Percentiles rank a stretch among this genome's conserved stretches.
These are phyloP conservation scores for Penicillium occitanis DNA, from an alignment of 2,329 filamentous ascomycete genomes.

Conservation along the genomic window DNA sequence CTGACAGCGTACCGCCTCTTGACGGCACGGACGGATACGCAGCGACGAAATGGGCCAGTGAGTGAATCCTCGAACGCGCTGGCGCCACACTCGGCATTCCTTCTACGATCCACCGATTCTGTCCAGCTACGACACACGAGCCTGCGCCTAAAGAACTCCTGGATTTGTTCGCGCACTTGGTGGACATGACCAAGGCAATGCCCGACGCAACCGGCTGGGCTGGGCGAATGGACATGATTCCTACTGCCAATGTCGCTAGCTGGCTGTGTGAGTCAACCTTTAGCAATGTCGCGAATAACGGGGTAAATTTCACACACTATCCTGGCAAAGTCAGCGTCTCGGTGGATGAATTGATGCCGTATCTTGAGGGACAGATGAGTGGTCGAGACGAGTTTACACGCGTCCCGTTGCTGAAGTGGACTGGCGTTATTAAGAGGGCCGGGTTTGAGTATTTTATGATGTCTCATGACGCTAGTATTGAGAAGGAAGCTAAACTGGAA, in stretches of 20 bases:
- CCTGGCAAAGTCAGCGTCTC: not conserved
- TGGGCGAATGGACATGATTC: not conserved
- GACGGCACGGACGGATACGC: slow-evolving; percentile 38
- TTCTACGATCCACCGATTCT: slow-evolving; percentile 34
- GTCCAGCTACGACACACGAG: not conserved
- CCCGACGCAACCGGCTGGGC: not conserved
- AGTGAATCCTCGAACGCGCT: slow-evolving; percentile 38
- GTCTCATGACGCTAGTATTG: slow-evolving; percentile 1
- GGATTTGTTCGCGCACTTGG: not conserved
- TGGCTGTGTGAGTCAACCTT: not conserved
- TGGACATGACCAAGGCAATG: not conserved
- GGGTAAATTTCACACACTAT: not conserved
- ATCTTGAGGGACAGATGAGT: not conserved
- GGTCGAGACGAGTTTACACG: not conserved
- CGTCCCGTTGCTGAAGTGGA: slow-evolving; percentile 6
- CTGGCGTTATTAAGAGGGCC: not conserved
- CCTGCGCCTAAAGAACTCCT: not conserved
- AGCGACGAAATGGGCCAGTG: slow-evolving; percentile 43
- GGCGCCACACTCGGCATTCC: slow-evolving; percentile 23
- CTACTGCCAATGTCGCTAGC: not conserved
- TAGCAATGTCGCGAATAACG: not conserved
- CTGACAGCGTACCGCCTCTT: slow-evolving; percentile 25
- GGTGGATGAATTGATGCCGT: not conserved
- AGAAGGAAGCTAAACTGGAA: not conserved
- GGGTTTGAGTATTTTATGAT: slow-evolving; percentile 5